A percentile compares a stretch with the other conserved stretches of the same genome.
phyloP scores from a whole-genome alignment of 371 early-diverging fungal genomes.

The Ordospora colligata region DNA sequence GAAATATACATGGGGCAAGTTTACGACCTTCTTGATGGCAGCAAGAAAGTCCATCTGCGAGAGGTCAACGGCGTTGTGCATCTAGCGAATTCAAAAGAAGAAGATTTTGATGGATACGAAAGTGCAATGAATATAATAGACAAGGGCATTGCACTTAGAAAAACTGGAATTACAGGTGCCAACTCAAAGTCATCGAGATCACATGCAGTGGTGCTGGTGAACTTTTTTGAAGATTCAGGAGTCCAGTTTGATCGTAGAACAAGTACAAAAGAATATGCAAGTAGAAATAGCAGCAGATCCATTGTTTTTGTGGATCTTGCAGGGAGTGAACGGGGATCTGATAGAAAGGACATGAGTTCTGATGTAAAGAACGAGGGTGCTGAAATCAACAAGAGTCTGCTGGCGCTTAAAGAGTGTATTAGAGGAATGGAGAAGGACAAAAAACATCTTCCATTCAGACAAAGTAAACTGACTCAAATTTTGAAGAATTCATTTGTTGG shows the following conservation, averaged over 20 bases:
- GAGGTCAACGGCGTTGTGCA: slow-evolving; percentile 71
- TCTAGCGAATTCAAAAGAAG: slow-evolving; percentile 72
- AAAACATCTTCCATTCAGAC: slow-evolving; percentile 83
- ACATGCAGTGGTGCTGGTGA: slow-evolving; percentile 70
- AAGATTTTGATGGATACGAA: slow-evolving; percentile 67
- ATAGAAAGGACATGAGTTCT: slow-evolving; percentile 76
- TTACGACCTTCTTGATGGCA: slow-evolving; percentile 25
- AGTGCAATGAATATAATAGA: slow-evolving; percentile 76
- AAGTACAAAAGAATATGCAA: too few species aligned
- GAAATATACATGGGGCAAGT: slow-evolving; percentile 45
- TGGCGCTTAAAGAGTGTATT: slow-evolving; percentile 90
- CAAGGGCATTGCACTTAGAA: slow-evolving; percentile 65
- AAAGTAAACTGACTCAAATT: slow-evolving; percentile 86
- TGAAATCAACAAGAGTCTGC: slow-evolving; percentile 89
- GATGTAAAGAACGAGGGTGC: slow-evolving; percentile 88
- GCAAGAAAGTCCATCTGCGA: slow-evolving; percentile 20
- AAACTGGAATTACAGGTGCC: slow-evolving; percentile 73
- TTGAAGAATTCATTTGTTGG: slow-evolving; percentile 92
- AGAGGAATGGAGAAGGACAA: slow-evolving; percentile 81
- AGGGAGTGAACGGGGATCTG: slow-evolving; percentile 92
- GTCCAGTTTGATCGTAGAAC: slow-evolving; percentile 63
- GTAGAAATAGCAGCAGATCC: not conserved
- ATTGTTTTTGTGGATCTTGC: slow-evolving; percentile 88
- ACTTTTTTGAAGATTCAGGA: slow-evolving; percentile 60
- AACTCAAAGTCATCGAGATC: slow-evolving; percentile 88